Evolutionary conservation across 257 asterid genomes (phyloP).

Genomic region (Osmanthus fragrans): DNA sequence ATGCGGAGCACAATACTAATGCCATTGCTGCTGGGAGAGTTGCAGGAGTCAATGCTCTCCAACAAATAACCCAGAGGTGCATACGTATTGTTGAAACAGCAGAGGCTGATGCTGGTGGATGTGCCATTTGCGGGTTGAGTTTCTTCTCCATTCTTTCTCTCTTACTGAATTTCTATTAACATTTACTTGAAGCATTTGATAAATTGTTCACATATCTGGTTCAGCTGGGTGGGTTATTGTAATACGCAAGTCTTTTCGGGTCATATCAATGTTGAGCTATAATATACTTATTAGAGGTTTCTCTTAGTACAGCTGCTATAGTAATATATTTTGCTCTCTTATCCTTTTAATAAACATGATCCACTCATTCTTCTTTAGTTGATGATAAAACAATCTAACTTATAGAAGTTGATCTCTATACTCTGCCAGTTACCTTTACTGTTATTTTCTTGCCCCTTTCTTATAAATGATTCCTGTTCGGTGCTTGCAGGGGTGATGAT

Average conservation of each 20-base stretch:
- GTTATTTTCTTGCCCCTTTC: not conserved
- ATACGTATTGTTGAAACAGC: constrained; percentile 63
- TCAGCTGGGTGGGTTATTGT: constrained; percentile 1
- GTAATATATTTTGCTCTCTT: not conserved
- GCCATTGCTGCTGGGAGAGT: constrained; percentile 94
- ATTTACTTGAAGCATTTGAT: constrained; percentile 11
- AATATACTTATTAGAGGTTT: not conserved
- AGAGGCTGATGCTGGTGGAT: constrained; percentile 65
- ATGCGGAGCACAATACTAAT: constrained; percentile 57
- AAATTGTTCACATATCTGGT: not conserved
- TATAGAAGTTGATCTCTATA: not conserved
- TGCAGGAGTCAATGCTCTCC: constrained; percentile 74
- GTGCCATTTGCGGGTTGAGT: constrained; percentile 83
- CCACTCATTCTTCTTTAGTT: too few relatives aligned
- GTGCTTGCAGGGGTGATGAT: constrained; percentile 59
- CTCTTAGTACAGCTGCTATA: not conserved
- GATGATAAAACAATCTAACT: too few relatives aligned
- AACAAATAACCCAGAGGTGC: constrained; percentile 71
- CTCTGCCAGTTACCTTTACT: not conserved
- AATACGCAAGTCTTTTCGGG: not conserved
- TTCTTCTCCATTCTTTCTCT: constrained; percentile 13
- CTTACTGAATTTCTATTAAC: constrained; percentile 3
- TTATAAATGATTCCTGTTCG: constrained; percentile 20
- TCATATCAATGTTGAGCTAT: not conserved
- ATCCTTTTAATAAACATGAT: too few relatives aligned